These are phyloP conservation scores for Noccaea caerulescens DNA, from an alignment of 345 rosid species.

Conservation along the genomic window DNA sequence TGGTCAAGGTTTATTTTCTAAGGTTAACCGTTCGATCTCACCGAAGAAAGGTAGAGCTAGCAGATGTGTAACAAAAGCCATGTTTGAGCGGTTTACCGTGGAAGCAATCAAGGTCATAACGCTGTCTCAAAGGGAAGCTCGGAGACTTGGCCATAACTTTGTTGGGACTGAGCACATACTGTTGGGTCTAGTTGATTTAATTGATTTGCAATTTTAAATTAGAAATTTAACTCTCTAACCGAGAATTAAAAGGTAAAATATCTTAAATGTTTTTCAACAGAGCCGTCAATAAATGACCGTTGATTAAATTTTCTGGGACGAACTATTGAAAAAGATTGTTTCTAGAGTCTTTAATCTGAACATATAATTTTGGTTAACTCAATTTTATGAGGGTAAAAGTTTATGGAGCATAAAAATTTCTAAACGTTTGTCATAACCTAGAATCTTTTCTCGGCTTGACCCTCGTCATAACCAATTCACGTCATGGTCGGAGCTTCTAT, in stretches of 20 bases:
- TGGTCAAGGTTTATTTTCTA: constrained; percentile 53
- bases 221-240: neutral
- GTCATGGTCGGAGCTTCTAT: no score
- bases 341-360: neutral
- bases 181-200: constrained; percentile 70
- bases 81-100: constrained; percentile 92
- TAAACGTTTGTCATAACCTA: no score
- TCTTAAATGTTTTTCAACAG: neutral
- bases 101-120: constrained; percentile 90
- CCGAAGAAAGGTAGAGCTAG: constrained; percentile 53
- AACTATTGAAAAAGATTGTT: neutral
- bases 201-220: neutral
- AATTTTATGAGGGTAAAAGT: neutral
- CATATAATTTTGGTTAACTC: neutral
- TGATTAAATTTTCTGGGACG: constrained; percentile 4
- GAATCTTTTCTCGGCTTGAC: no score
- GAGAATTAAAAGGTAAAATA: neutral
- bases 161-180: constrained; percentile 93
- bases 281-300: constrained; percentile 15
- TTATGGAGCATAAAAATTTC: neutral
- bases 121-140: constrained; percentile 94
- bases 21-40: constrained; percentile 47
- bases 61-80: constrained; percentile 61
- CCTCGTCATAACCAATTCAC: no score
- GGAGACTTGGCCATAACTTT: constrained; percentile 89